Base-by-base conservation (phyloP, 164 flowering plant genomes). In the Macadamia tetraphylla region DNA sequence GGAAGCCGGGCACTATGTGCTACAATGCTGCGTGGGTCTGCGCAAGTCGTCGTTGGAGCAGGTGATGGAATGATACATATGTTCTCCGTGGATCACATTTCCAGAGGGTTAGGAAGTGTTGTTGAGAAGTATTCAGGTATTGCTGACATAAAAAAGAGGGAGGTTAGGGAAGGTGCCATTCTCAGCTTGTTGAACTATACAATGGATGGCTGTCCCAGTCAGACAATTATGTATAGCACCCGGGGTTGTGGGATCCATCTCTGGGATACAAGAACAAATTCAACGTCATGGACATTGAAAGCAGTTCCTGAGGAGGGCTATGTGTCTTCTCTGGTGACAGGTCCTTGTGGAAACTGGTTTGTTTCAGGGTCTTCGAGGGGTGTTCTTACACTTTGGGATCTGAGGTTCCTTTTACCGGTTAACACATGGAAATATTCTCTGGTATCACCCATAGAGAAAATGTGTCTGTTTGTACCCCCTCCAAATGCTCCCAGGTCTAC, bases 291-390 rank as follows among this genome's bases (percentile, higher is more conserved):
- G 97, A 81, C 84, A 6, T 67, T 91, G 68, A 88, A 83, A 77
- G 83, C 89, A 69, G 63, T 40, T 76, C 90, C 98, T 48, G 96
- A 91, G 78, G 97, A 95, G 72, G 99, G 99, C 12, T 91, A 80
- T 75, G 74, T 87, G 30, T 88, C 96, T 67, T 87, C 94, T 66
- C 63, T 95, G 80, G 92, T 87, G 42, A 74, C 85, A 9, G 87
- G 86, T 60, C 86, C 92, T 68, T 87, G 94, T 77, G 99, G 98
- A 59, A 92, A 89, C 74, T 95, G 99, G 98, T 88, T 95, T 77
- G 91, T 92, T 6, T 89, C 99, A 17, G 99, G 99, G 44, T 92
- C 99, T 66, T 95, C 99, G 23, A 88, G 98, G 76, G 97, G 99
- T 49, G 90, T 87, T 62, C 89, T 95, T 73, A 90, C 97, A 32